Percentiles rank a stretch among this genome's conserved stretches.
These are phyloP conservation scores for Candida anutae DNA, from an alignment of 1,139 yeast genomes.

Conservation along the genomic window DNA sequence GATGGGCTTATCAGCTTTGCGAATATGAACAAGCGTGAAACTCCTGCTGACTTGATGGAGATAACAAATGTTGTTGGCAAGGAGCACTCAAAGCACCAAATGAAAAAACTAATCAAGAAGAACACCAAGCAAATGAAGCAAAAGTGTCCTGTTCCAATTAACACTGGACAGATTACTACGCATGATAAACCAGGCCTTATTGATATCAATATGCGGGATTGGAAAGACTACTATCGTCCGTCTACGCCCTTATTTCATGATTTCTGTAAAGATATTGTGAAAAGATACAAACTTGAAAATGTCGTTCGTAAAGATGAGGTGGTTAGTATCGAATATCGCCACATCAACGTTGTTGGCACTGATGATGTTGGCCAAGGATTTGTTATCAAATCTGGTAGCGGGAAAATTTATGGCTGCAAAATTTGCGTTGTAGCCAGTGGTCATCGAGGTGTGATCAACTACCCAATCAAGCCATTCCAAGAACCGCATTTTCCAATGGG, in stretches of 20 bases:
- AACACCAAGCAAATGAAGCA: constrained; percentile 5
- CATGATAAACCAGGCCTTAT: constrained; percentile 28
- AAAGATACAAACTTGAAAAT: constrained; percentile 23
- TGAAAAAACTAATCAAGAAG: constrained; percentile 22
- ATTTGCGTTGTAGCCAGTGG: constrained; percentile 35
- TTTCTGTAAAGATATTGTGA: constrained; percentile 28
- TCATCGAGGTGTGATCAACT: constrained; percentile 31
- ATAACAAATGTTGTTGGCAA: constrained; percentile 40
- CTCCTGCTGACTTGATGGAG: constrained; percentile 26
- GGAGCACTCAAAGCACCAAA: constrained; percentile 38
- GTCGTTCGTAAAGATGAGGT: constrained; percentile 30
- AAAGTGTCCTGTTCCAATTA: constrained; percentile 10
- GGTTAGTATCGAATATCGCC: constrained; percentile 21
- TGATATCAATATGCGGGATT: constrained; percentile 39
- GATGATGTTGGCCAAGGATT: constrained; percentile 22
- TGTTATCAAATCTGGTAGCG: constrained; percentile 19
- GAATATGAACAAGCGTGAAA: constrained; percentile 21
- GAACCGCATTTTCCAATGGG: constrained; percentile 18
- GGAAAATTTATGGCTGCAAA: constrained; percentile 24
- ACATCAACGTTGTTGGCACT: constrained; percentile 16
- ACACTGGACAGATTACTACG: constrained; percentile 2
- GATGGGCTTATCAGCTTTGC: constrained; percentile 41
- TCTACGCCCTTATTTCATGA: constrained; percentile 33
- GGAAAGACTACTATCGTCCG: constrained; percentile 41
- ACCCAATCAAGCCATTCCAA: constrained; percentile 21